Evolutionary conservation across 2,329 filamentous ascomycete genomes (phyloP).

Genomic region (Pseudogymnoascus sp.): DNA sequence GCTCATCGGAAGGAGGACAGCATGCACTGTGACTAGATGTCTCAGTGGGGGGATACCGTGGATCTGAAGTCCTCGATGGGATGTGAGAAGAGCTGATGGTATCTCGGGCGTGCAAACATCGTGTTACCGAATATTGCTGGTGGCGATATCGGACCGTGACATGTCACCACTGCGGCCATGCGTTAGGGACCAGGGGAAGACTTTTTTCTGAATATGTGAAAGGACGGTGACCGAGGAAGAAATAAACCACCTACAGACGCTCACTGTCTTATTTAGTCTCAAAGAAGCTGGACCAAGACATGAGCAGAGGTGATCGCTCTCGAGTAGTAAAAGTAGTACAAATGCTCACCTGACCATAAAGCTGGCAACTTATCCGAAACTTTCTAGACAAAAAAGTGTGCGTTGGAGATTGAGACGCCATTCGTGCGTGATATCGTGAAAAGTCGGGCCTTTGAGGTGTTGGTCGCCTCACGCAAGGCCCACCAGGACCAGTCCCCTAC

Average conservation of each 20-base stretch:
- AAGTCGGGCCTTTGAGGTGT: background rate
- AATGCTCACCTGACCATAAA: background rate
- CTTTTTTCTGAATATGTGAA: background rate
- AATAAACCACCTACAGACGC: background rate
- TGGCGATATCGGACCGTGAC: background rate
- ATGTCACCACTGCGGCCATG: background rate
- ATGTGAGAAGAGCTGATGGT: background rate
- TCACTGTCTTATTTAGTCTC: background rate
- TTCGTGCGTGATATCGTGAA: background rate
- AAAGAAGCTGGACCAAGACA: background rate
- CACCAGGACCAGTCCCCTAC: background rate
- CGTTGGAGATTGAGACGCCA: background rate
- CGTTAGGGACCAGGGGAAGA: background rate
- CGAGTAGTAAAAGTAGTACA: background rate
- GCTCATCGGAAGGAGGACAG: background rate
- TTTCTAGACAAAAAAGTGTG: background rate
- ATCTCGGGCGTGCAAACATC: background rate
- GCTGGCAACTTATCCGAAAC: background rate
- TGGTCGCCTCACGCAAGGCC: background rate
- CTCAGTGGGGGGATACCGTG: background rate
- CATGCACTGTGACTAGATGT: background rate
- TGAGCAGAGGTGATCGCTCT: background rate
- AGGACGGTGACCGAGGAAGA: background rate
- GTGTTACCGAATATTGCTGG: background rate
- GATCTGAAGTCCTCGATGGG: background rate